Percentiles rank a stretch among this genome's conserved stretches.
Conservation (phyloP, 2,329 filamentous ascomycete species). For the Cladosporium sp. region DNA sequence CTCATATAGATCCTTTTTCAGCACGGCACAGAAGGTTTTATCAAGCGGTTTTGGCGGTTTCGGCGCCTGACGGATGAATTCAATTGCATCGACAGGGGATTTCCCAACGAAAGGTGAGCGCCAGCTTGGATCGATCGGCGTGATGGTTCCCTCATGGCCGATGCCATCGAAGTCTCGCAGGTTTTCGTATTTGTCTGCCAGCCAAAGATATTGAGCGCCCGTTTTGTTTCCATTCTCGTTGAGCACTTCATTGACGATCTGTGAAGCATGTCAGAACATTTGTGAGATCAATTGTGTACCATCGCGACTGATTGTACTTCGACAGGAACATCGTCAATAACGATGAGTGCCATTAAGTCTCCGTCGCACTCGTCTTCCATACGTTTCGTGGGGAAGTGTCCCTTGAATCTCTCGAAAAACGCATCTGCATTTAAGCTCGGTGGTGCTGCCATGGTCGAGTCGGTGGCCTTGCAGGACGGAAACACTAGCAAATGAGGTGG, state of each 20-base stretch:
- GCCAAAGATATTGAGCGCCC: not conserved
- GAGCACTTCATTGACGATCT: not conserved
- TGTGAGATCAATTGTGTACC: too few relatives aligned
- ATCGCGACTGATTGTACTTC: not conserved
- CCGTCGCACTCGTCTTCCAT: too few relatives aligned
- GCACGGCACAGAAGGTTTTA: not conserved
- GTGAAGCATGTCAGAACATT: not conserved
- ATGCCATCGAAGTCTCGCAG: not conserved
- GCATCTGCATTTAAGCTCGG: too few relatives aligned
- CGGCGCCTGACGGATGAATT: not conserved
- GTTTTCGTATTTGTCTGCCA: not conserved
- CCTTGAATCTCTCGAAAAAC: too few relatives aligned
- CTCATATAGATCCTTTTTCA: not conserved
- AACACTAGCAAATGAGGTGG: too few relatives aligned
- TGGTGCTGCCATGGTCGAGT: too few relatives aligned
- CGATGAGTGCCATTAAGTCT: not conserved
- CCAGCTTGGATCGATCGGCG: not conserved
- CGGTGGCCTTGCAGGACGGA: too few relatives aligned
- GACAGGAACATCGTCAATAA: not conserved
- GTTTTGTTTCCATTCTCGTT: too few relatives aligned
- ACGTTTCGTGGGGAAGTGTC: too few relatives aligned
- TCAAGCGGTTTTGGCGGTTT: not conserved
- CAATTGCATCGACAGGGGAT: not conserved
- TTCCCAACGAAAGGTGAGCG: not conserved
- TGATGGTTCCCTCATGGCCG: not conserved